phyloP scores from a whole-genome alignment of 1,284 basidiomycete species.

The Ustilago nuda region DNA sequence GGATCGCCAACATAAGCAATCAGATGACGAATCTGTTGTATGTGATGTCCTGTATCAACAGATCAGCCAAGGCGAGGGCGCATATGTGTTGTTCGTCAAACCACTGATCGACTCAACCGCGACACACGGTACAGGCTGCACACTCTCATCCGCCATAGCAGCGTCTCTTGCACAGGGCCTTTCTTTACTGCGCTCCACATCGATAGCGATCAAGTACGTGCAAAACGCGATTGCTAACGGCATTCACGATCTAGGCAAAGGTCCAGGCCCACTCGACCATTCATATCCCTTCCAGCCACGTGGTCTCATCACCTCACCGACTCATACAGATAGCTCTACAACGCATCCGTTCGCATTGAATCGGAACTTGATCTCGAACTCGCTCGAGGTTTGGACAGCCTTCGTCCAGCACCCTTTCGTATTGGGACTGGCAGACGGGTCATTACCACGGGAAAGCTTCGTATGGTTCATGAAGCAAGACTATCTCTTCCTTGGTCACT shows the following conservation, averaged over 20 bases:
- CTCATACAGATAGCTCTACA: constrained; percentile 41
- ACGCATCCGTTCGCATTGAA: constrained; percentile 42
- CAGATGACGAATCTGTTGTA: constrained; percentile 70
- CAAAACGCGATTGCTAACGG: constrained; percentile 82
- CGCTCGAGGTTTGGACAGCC: constrained; percentile 58
- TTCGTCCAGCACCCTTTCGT: constrained; percentile 82
- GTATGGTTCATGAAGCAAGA: constrained; percentile 83
- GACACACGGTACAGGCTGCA: constrained; percentile 93
- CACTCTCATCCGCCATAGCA: constrained; percentile 84
- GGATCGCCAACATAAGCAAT: neutral
- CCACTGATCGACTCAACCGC: constrained; percentile 44
- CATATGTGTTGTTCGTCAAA: constrained; percentile 58
- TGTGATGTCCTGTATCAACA: constrained; percentile 80
- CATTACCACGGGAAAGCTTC: constrained; percentile 77
- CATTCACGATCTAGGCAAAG: constrained; percentile 76
- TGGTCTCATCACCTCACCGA: constrained; percentile 22
- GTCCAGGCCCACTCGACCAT: constrained; percentile 89
- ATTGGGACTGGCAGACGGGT: constrained; percentile 78
- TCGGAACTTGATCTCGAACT: constrained; percentile 56
- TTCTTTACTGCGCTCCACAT: constrained; percentile 76
- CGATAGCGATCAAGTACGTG: constrained; percentile 78
- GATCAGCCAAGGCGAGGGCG: constrained; percentile 64
- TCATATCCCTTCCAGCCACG: constrained; percentile 75
- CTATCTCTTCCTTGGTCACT: constrained; percentile 72
- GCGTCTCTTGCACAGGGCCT: constrained; percentile 76